Conservation (phyloP, 805 yeast genomes). For the Saccharomyces kudriavzevii region DNA sequence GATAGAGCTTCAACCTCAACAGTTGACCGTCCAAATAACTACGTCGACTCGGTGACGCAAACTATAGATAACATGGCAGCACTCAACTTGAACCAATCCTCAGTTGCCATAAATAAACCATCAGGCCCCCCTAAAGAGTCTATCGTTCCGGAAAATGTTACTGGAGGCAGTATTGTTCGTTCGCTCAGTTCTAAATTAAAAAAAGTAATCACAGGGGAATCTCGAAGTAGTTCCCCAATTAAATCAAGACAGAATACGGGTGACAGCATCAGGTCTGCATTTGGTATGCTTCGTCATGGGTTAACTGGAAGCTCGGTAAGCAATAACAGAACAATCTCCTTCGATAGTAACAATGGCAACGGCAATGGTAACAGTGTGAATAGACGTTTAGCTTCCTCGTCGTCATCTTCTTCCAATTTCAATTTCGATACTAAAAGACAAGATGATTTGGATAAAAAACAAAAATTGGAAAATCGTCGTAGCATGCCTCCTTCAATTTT, state of each 20-base stretch:
- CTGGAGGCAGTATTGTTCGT: conserved; percentile 17
- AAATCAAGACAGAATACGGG: conserved; percentile 23
- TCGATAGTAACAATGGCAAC: neutral
- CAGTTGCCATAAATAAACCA: neutral
- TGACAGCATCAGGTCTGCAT: conserved; percentile 17
- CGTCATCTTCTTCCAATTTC: neutral
- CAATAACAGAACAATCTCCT: conserved; percentile 1
- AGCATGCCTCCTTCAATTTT: conserved; percentile 2
- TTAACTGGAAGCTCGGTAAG: conserved; percentile 5
- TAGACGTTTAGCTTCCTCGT: neutral
- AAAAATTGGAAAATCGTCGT: neutral
- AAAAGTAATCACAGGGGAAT: conserved; percentile 17
- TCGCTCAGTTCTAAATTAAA: conserved; percentile 13
- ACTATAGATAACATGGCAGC: conserved; percentile 1
- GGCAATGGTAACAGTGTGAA: neutral
- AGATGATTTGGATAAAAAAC: neutral
- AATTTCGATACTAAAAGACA: neutral
- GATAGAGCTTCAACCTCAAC: neutral
- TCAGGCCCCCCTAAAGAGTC: conserved; percentile 1
- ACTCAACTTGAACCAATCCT: neutral
- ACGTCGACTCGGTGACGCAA: conserved; percentile 7
- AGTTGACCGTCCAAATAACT: neutral
- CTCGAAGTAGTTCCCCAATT: conserved; percentile 13
- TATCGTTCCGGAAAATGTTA: conserved; percentile 8
- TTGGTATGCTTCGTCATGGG: conserved; percentile 13